Evolutionary conservation across 2,329 filamentous ascomycete species (phyloP), one percentile per base, ranked within the genome.

Genomic region (Fusarium napiforme): DNA sequence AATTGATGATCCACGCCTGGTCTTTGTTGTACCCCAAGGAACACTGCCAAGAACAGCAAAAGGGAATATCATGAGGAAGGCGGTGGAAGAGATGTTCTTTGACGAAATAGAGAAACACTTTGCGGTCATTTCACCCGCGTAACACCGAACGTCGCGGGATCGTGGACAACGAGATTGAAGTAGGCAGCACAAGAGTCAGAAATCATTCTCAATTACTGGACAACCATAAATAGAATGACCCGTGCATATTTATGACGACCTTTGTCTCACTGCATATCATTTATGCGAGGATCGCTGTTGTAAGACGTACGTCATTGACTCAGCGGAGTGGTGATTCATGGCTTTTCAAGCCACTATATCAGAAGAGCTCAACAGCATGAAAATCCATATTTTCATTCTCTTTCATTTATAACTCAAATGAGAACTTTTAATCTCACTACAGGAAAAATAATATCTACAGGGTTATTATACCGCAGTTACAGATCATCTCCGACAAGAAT

Each of bases 301-400:
- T 15, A 9, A 43, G 16, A 36, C 5, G 19, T 70, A 64, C 67
- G 65, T 69, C 67, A 69, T 69, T 65, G 67, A 69, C 34, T 65
- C 9, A 16, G 37, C 15, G 14, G 16, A 65, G 66, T 69, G 67
- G 59, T 69, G 67, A 69, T 69, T 69, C 67, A 69, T 69, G 2
- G 39, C 37, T 39, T 34, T 32, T 9, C 16, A 9, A 28, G 11
- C 28, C 5, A 15, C 10, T 69, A 69, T 70, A 70, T 70, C n/a
- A 53, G 18, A 23, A 39, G 23, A 21, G 18, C n/a, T 30, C 5
- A 19, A 28, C 5, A 9, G 8, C 21, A 52, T 9, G 4, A 9
- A 43, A 43, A 21, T 30, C 2, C 4, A 3, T 0, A 2, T 1
- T 18, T 3, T 2, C 1, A 4, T 26, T 1, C 42, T 19, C 2